Evolutionary conservation across 768 basidiomycete genomes (phyloP).

Genomic region (Butyriboletus loyo): DNA sequence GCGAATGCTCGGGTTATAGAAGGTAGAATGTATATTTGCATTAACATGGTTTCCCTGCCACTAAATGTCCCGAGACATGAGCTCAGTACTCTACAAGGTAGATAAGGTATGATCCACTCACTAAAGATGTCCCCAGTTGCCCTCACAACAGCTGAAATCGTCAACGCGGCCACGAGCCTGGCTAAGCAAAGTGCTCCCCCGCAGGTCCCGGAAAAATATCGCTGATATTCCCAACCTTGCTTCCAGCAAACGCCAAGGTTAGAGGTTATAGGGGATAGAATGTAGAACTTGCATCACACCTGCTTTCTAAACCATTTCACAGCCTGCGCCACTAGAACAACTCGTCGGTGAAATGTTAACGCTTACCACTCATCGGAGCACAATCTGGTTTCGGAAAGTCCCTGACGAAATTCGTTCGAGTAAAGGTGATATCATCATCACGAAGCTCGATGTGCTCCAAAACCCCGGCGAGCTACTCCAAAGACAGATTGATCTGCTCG

Average conservation of each 20-base stretch:
- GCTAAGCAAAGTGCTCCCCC: too few species aligned
- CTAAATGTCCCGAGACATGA: background rate
- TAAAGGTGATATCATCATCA: constrained; percentile 38
- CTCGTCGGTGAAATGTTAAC: too few species aligned
- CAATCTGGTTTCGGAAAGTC: constrained; percentile 38
- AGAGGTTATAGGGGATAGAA: too few species aligned
- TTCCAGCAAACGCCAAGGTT: too few species aligned
- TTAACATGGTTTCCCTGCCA: background rate
- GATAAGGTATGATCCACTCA: too few species aligned
- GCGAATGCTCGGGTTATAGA: constrained; percentile 28
- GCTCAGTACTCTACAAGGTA: background rate
- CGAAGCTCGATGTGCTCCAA: constrained; percentile 32
- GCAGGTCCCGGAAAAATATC: too few species aligned
- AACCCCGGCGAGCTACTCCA: background rate
- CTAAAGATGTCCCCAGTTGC: too few species aligned
- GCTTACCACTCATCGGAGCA: constrained; percentile 40
- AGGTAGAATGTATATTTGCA: constrained; percentile 5
- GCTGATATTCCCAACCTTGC: too few species aligned
- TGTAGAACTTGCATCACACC: too few species aligned
- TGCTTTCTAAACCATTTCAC: too few species aligned
- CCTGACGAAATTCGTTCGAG: constrained; percentile 32
- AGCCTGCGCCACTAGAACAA: background rate
- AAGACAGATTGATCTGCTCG: constrained; percentile 13
- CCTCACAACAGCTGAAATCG: too few species aligned
- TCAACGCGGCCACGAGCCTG: too few species aligned